A percentile compares a stretch with the other conserved stretches of the same genome.
These are phyloP conservation scores for Lachnellula occidentalis DNA, from an alignment of 2,329 filamentous ascomycete genomes.

Conservation along the genomic window DNA sequence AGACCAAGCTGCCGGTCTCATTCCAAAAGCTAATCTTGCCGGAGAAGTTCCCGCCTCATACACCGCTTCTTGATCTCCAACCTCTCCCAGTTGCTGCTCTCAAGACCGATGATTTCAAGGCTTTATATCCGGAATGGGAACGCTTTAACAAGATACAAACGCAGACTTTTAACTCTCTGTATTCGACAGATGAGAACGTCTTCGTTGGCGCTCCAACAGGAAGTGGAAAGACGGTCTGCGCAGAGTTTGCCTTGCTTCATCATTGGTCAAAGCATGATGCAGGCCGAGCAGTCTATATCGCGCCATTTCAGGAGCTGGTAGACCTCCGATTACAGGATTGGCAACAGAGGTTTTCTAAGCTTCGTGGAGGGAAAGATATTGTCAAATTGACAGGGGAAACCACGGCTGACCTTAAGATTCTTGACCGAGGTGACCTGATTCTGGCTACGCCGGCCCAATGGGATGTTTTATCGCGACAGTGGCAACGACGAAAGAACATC, in stretches of 20 bases:
- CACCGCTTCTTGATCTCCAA: slow-evolving; percentile 85
- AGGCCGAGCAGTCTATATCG: slow-evolving; percentile 86
- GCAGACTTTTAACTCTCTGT: slow-evolving; percentile 92
- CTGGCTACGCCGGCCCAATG: slow-evolving; percentile 90
- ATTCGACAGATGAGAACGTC: slow-evolving; percentile 86
- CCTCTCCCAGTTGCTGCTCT: slow-evolving; percentile 83
- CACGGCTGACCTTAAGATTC: slow-evolving; percentile 79
- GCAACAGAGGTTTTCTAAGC: slow-evolving; percentile 65
- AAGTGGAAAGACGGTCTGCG: slow-evolving; percentile 94
- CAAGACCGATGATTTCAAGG: slow-evolving; percentile 76
- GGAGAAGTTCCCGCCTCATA: slow-evolving; percentile 92
- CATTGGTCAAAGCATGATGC: slow-evolving; percentile 72
- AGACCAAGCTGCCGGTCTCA: slow-evolving; percentile 86
- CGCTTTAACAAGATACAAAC: slow-evolving; percentile 98
- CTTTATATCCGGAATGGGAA: slow-evolving; percentile 76
- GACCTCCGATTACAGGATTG: slow-evolving; percentile 79
- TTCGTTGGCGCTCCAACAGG: slow-evolving; percentile 90
- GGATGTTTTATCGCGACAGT: slow-evolving; percentile 93
- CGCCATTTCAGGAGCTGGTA: slow-evolving; percentile 89
- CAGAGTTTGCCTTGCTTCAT: slow-evolving; percentile 84
- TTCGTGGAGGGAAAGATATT: slow-evolving; percentile 81
- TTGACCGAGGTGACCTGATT: slow-evolving; percentile 83
- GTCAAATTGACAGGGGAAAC: slow-evolving; percentile 93
- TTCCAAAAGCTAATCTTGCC: slow-evolving; percentile 94
- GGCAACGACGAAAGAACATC: slow-evolving; percentile 94